A percentile compares a stretch with the other conserved stretches of the same genome.
phyloP scores from a whole-genome alignment of 2,329 filamentous ascomycete genomes.

The Aureobasidium namibiae region DNA sequence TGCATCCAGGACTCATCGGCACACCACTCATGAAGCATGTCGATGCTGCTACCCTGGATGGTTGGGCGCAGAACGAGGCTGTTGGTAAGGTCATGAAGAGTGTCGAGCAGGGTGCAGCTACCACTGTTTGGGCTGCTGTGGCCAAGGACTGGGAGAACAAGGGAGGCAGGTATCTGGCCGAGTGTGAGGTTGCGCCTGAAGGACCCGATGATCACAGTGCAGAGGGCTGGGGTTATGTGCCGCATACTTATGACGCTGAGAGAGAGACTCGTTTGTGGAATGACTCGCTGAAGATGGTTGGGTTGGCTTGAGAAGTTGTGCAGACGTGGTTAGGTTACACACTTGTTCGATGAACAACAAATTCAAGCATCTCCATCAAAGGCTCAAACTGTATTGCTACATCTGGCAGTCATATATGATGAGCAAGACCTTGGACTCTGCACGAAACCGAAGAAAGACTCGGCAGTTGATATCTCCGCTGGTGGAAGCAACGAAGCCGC shows the following conservation, averaged over 20 bases:
- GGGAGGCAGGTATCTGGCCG: conserved; percentile 28
- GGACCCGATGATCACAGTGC: conserved; percentile 17
- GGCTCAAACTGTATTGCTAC: too few relatives aligned
- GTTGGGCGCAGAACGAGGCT: not conserved
- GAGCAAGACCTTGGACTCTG: too few relatives aligned
- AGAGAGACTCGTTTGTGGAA: conserved; percentile 37
- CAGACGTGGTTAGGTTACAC: too few relatives aligned
- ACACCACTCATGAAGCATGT: not conserved
- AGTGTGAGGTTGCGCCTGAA: conserved; percentile 23
- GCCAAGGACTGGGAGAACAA: conserved; percentile 36
- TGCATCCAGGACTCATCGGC: conserved; percentile 41
- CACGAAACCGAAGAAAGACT: too few relatives aligned
- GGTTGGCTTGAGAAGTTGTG: conserved; percentile 12
- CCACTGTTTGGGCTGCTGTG: conserved; percentile 39
- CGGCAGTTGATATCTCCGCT: too few relatives aligned
- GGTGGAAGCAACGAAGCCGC: too few relatives aligned
- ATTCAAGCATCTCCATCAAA: too few relatives aligned
- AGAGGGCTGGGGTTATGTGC: conserved; percentile 23
- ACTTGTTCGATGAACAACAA: too few relatives aligned
- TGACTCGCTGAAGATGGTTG: conserved; percentile 26
- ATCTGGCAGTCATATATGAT: too few relatives aligned
- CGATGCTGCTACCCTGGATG: not conserved
- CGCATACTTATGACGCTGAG: conserved; percentile 30
- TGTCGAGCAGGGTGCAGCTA: conserved; percentile 42
- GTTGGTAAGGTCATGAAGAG: not conserved